A percentile compares a stretch with the other conserved stretches of the same genome.
These are phyloP conservation scores for Flaveria brownii DNA, from an alignment of 129 eudicot genomes.

Conservation along the genomic window DNA sequence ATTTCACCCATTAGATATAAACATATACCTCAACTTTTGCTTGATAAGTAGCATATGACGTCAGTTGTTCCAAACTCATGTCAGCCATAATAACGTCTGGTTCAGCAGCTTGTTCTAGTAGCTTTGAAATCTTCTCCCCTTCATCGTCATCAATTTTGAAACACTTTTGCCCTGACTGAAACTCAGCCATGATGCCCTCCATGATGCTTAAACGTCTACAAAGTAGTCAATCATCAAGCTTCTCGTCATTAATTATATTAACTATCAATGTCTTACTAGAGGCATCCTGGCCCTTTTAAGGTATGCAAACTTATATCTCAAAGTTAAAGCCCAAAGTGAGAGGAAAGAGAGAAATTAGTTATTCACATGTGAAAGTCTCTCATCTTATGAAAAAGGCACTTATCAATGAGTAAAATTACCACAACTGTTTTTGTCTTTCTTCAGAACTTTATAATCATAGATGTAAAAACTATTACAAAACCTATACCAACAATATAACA, in stretches of 20 bases:
- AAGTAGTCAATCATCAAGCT: conserved; percentile 8
- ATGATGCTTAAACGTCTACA: conserved; percentile 69
- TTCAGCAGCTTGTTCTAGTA: conserved; percentile 82
- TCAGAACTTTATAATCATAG: neutral
- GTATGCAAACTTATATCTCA: neutral
- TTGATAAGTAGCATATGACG: conserved; percentile 60
- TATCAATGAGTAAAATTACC: neutral
- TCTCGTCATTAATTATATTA: neutral
- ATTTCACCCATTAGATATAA: neutral
- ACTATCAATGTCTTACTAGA: neutral
- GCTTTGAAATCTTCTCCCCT: conserved; percentile 61
- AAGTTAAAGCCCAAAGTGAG: conserved; percentile 9
- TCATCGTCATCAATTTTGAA: conserved; percentile 43
- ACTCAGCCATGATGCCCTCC: conserved; percentile 70
- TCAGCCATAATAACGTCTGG: conserved; percentile 93
- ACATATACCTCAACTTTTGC: conserved; percentile 71
- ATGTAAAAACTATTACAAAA: neutral
- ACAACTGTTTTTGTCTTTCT: neutral
- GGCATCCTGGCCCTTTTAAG: conserved; percentile 15
- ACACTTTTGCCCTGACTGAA: conserved; percentile 44
- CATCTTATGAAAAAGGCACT: neutral
- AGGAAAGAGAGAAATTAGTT: neutral
- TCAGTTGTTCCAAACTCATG: conserved; percentile 78
- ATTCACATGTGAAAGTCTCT: neutral
- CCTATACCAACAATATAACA: conserved; percentile 1